Percentiles rank a stretch among this genome's conserved stretches.
Conservation (phyloP, 2,329 filamentous ascomycete species). For the Trichophyton equinum region DNA sequence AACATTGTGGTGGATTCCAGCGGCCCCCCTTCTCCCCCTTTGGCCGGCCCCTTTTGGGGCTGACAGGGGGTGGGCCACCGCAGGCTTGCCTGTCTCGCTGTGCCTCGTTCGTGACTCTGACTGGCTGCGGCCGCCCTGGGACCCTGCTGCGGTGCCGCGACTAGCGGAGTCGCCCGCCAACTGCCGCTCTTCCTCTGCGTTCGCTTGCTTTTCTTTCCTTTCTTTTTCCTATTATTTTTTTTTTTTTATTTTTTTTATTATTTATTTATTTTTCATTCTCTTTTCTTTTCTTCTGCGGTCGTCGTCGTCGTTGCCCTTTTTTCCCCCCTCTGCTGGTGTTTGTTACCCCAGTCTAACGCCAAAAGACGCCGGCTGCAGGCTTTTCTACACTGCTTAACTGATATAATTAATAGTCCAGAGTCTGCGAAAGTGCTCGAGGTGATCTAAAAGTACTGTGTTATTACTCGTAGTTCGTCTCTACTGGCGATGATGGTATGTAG, state of each 20-base stretch:
- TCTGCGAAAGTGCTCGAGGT: no score
- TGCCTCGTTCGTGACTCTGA: background rate
- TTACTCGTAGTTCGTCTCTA: no score
- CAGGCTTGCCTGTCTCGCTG: background rate
- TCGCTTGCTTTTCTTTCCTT: background rate
- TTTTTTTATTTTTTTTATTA: background rate
- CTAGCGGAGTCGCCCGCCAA: conserved; percentile 1
- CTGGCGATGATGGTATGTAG: background rate
- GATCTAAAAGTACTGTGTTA: no score
- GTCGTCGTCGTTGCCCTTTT: no score
- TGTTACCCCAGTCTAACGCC: no score
- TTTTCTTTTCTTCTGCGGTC: background rate
- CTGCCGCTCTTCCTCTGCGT: background rate
- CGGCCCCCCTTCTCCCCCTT: background rate
- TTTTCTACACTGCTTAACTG: no score
- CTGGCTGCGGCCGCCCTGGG: background rate
- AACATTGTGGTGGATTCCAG: no score
- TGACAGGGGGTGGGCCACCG: background rate
- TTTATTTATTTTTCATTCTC: no score
- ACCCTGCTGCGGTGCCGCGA: background rate
- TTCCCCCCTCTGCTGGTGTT: no score
- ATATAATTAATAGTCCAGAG: no score
- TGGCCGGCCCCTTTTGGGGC: background rate
- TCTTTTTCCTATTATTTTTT: background rate
- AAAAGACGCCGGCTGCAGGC: no score